Evolutionary conservation across 2,329 filamentous ascomycete genomes (phyloP), one percentile per base, ranked within the genome.

Genomic region (Colletotrichum chrysophilum): DNA sequence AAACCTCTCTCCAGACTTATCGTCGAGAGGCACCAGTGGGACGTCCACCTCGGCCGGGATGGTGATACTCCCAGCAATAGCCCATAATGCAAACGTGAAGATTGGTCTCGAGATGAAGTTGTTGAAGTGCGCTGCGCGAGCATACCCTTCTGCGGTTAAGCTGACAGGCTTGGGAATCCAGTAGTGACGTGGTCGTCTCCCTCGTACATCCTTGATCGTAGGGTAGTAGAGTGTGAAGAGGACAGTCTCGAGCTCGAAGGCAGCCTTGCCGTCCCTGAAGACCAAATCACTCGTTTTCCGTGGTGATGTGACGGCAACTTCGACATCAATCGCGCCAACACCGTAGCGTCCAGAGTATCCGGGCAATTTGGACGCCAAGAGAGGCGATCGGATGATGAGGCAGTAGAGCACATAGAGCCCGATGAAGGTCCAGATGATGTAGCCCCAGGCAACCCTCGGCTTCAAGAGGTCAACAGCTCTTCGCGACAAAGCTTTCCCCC

Each of bases 201-300:
- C 80, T 21, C 75, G 77, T 8, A 79, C 77, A 28, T 77, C 77
- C 60, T 83, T 80, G 8, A 80, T 77, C 7, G 86, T 79, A 3
- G 88, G 88, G 61, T 90, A 89, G 81, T 89, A 89, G 4, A 90
- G 73, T 1, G 87, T 88, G 75, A 89, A 88, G 6, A 90, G 82
- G 5, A 89, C 87, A 2, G 87, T 88, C 72, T 88, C 81, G 1
- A 89, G 78, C 24, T 86, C 83, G 65, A 89, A 89, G 0, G 87
- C 87, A 4, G 85, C 84, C 26, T 83, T 77, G 13, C 82, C 81
- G 0, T 82, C 82, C 55, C 80, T 84, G 77, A 88, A 82, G 12
- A 81, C 52, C 7, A 83, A 79, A 7, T 85, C 80, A 4, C 83
- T 82, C 10, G 84, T 78, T 21, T 77, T 79, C 12, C 80, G 78